A percentile compares a stretch with the other conserved stretches of the same genome.
These are phyloP conservation scores for Lathyrus aphaca DNA, from an alignment of 306 rosid species.

Conservation along the genomic window DNA sequence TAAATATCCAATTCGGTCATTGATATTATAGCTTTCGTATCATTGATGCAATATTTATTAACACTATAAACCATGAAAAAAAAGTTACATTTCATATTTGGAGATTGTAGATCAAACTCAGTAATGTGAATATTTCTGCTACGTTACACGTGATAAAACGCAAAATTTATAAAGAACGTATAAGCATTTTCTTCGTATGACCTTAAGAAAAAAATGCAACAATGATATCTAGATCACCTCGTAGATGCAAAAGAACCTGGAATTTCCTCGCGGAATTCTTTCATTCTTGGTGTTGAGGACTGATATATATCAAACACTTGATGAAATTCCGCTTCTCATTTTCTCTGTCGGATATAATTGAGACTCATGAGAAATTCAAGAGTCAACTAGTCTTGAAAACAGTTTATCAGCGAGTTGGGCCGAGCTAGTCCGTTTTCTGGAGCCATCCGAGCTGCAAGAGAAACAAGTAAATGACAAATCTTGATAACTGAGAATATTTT, in stretches of 20 bases:
- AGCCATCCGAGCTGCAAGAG: constrained; percentile 75
- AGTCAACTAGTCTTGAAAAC: constrained; percentile 19
- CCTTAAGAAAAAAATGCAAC: background rate
- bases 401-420: constrained; percentile 28
- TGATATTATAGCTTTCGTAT: background rate
- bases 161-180: constrained; percentile 19
- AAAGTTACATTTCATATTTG: constrained; percentile 56
- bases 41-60: background rate
- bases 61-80: constrained; percentile 2
- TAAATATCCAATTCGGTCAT: background rate
- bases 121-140: constrained; percentile 60
- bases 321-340: constrained; percentile 26
- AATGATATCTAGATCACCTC: background rate
- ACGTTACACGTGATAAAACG: constrained; percentile 52
- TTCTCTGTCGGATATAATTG: constrained; percentile 18
- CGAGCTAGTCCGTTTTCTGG: constrained; percentile 62
- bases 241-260: constrained; percentile 9
- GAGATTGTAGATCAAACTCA: constrained; percentile 47
- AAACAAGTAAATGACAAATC: constrained; percentile 14
- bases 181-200: constrained; percentile 22
- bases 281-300: constrained; percentile 25
- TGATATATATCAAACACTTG: background rate
- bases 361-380: background rate
- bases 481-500: background rate
- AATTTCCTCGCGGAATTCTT: background rate